Evolutionary conservation across 192 early-diverging fungal species (phyloP).

Genomic region (Gryganskiella cystojenkinii): DNA sequence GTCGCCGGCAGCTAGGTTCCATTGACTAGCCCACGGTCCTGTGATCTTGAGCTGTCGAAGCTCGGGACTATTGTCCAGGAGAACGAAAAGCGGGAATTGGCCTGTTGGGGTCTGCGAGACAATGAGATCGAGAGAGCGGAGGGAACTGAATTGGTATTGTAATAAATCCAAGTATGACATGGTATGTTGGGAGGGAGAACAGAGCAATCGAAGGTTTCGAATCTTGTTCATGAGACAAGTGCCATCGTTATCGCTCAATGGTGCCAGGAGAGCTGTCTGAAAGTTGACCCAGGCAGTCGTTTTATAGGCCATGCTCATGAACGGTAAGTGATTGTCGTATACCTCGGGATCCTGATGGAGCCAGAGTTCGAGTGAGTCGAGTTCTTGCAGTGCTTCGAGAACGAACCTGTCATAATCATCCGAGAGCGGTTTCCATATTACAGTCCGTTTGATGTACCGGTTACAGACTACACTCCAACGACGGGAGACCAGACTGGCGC

Average conservation of each 20-base stretch:
- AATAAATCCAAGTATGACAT: background rate
- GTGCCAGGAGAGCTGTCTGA: background rate
- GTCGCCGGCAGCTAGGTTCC: background rate
- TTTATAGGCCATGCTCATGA: background rate
- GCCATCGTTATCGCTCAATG: no score
- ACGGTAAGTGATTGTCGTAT: no score
- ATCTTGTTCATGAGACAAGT: no score
- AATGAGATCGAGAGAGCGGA: background rate
- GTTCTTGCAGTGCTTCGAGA: background rate
- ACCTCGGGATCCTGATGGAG: background rate
- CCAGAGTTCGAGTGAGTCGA: slow-evolving; percentile 12
- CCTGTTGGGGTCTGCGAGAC: background rate
- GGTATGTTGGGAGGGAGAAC: no score
- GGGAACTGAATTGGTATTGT: background rate
- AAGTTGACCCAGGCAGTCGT: background rate
- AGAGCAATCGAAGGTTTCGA: no score
- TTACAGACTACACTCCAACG: slow-evolving; percentile 26
- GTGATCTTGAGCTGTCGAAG: background rate
- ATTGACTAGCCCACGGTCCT: background rate
- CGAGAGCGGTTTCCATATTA: slow-evolving; percentile 15
- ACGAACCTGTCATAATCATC: background rate
- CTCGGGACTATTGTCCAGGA: slow-evolving; percentile 1
- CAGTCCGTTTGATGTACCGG: slow-evolving; percentile 14
- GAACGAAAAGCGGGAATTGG: background rate
- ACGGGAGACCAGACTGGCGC: slow-evolving; percentile 28